Percentiles rank a stretch among this genome's conserved stretches.
Evolutionary conservation across 306 rosid species (phyloP).

Genomic region (Senna tora): DNA sequence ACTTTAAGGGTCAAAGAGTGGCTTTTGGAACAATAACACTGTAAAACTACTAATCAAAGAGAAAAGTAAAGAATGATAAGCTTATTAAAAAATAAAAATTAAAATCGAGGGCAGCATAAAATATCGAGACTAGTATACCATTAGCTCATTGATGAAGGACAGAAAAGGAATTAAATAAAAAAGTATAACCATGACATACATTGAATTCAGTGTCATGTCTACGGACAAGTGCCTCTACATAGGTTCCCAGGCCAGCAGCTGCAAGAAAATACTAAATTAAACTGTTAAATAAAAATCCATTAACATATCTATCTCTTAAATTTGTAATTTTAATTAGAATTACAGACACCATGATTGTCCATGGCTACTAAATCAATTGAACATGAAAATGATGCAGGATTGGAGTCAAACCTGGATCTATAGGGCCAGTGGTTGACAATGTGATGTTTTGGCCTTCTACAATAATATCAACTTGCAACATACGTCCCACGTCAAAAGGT

Average conservation of each 20-base stretch:
- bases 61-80: background rate
- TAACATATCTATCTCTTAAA: background rate
- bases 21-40: background rate
- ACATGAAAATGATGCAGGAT: constrained; percentile 11
- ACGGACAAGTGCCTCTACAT: constrained; percentile 91
- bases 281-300: constrained; percentile 5
- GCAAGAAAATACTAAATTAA: constrained; percentile 35
- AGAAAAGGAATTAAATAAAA: background rate
- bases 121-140: constrained; percentile 3
- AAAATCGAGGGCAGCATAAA: background rate
- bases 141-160: background rate
- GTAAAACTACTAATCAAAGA: background rate
- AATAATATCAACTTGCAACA: constrained; percentile 68
- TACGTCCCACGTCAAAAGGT: constrained; percentile 83
- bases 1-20: background rate
- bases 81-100: constrained; percentile 21
- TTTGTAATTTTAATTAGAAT: background rate
- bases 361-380: constrained; percentile 27
- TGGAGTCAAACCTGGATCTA: constrained; percentile 76
- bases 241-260: constrained; percentile 97
- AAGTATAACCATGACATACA: constrained; percentile 51
- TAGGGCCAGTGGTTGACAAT: constrained; percentile 74
- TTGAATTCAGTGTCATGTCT: constrained; percentile 83
- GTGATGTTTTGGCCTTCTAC: constrained; percentile 47
- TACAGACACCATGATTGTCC: background rate